Base-by-base conservation (phyloP, 1,139 yeast genomes). In the Geotrichum klebahnii region DNA sequence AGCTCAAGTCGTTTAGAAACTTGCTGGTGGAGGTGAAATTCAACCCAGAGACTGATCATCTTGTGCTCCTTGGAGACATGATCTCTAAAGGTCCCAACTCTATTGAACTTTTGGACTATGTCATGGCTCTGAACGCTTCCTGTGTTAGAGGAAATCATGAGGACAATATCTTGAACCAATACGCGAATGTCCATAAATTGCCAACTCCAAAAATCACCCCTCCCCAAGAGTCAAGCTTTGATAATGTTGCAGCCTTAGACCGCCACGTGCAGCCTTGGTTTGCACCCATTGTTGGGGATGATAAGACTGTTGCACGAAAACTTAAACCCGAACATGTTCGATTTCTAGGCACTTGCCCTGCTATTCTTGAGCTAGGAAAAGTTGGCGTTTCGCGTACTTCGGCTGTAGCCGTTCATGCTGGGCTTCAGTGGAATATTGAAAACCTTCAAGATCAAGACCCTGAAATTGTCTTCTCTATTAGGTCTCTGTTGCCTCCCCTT, bases 111-210 rank as follows among this genome's bases (percentile, higher is more conserved):
- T 65, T 88, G 24, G 83, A 88, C 53, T 82, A 69, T 59, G 81
- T 87, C 39, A 75, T 81, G 42, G 62, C 66, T 26, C 55, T 66
- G 22, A 68, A 77, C 5, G 76, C 85, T 14, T 80, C 79, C 45
- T 89, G 96, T 65, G 80, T 90, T 3, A 69, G 94, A 55, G 97
- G 97, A 0, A 90, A 90, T 69, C 96, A 90, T 66, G 97, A 90
- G 64, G 75, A 82, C 58, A 79, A 79, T 55, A 75, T 82, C 19
- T 61, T 85, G 56, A 74, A 78, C 51, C 67, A 80, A 60, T 85
- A 85, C 61, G 79, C 84, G 1, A 72, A 70, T 45, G 76, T 74
- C 60, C 88, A 81, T 59, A 74, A 77, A 3, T 66, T 82, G 38
- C 68, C 62, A 6, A 54, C 45, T 4, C 72, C 70, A 20, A 55